Evolutionary conservation across 2,329 filamentous ascomycete species (phyloP).

Genomic region (Elsinoe australis): DNA sequence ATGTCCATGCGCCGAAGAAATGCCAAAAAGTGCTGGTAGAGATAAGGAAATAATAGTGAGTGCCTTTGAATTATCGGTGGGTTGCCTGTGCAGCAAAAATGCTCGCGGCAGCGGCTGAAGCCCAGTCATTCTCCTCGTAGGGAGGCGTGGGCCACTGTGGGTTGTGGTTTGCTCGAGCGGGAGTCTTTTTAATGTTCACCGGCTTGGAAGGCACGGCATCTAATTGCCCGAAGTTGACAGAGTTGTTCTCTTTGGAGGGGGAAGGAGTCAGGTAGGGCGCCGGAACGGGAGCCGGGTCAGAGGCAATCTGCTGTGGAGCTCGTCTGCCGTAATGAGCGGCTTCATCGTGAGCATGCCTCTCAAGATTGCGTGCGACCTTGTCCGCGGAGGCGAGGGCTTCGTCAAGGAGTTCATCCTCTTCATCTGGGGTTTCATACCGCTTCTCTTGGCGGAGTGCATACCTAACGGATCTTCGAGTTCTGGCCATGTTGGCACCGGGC

Average conservation of each 20-base stretch:
- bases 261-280: slow-evolving; percentile 63
- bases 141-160: slow-evolving; percentile 92
- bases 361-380: slow-evolving; percentile 65
- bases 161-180: slow-evolving; percentile 41
- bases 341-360: slow-evolving; percentile 33
- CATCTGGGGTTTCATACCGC: slow-evolving; percentile 88
- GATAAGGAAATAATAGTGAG: slow-evolving; percentile 41
- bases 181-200: slow-evolving; percentile 57
- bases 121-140: slow-evolving; percentile 91
- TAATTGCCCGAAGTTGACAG: slow-evolving; percentile 61
- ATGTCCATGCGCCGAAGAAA: slow-evolving; percentile 10
- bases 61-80: slow-evolving; percentile 24
- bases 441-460: slow-evolving; percentile 64
- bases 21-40: slow-evolving; percentile 8
- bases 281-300: slow-evolving; percentile 48
- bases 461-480: slow-evolving; percentile 69
- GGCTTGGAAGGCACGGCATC: slow-evolving; percentile 60
- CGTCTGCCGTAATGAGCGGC: slow-evolving; percentile 30
- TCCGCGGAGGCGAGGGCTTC: slow-evolving; percentile 76
- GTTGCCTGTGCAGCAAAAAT: slow-evolving; percentile 64
- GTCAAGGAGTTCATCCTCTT: slow-evolving; percentile 91
- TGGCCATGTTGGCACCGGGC: slow-evolving; percentile 63
- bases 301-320: slow-evolving; percentile 54
- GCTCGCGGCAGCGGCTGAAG: slow-evolving; percentile 69
- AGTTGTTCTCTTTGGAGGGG: slow-evolving; percentile 75